Conservation (phyloP, 257 asterid species). For the Nicotiana knightiana region DNA sequence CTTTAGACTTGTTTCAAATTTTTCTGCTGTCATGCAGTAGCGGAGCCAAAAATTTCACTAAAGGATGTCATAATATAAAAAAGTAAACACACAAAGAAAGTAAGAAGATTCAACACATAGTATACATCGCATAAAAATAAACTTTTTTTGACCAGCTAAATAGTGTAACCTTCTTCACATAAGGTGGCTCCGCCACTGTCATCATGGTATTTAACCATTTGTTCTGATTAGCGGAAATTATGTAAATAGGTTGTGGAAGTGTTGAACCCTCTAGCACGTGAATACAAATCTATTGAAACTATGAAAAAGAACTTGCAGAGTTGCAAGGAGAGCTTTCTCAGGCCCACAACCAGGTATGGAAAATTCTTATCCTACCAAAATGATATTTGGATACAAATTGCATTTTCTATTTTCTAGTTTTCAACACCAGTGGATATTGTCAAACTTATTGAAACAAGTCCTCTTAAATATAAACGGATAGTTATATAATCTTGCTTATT, state of each 20-base stretch:
- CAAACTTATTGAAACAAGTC: neutral
- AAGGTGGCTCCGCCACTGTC: neutral
- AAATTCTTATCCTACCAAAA: neutral
- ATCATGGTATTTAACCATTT: neutral
- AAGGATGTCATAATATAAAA: too few relatives aligned
- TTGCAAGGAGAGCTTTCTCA: constrained; percentile 68
- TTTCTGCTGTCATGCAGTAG: neutral
- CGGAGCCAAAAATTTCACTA: too few relatives aligned
- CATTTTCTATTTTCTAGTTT: neutral
- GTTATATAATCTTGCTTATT: neutral
- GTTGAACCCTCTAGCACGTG: constrained; percentile 91
- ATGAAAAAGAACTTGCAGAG: constrained; percentile 73
- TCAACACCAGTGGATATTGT: neutral
- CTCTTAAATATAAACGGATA: neutral
- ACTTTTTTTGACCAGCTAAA: too few relatives aligned
- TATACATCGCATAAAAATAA: too few relatives aligned
- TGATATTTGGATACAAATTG: neutral
- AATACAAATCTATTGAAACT: constrained; percentile 85
- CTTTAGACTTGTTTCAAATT: neutral
- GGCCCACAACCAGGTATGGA: constrained; percentile 78
- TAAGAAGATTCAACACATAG: too few relatives aligned
- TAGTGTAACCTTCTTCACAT: too few relatives aligned
- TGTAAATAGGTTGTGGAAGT: constrained; percentile 71
- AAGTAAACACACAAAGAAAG: too few relatives aligned
- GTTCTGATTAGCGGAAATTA: neutral